Percentiles rank a stretch among this genome's conserved stretches.
These are phyloP conservation scores for Sicyos baderoa DNA, from an alignment of 306 rosid species.

Conservation along the genomic window DNA sequence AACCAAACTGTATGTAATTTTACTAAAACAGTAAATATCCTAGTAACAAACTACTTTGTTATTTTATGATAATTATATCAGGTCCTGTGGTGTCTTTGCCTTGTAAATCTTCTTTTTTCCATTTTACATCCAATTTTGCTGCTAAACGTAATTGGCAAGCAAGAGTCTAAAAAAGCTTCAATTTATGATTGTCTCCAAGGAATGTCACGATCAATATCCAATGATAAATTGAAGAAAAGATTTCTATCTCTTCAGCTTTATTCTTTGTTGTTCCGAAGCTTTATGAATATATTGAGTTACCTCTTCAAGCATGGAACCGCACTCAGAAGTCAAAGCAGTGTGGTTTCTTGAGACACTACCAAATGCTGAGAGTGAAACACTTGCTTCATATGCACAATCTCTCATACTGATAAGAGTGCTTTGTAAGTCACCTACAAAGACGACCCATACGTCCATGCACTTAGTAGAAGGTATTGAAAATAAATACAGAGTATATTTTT, in stretches of 20 bases:
- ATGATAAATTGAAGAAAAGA: not conserved
- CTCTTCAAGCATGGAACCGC: conserved; percentile 98
- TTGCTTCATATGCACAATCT: conserved; percentile 70
- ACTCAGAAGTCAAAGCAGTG: conserved; percentile 90
- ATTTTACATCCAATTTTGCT: not conserved
- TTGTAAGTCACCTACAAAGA: conserved; percentile 61
- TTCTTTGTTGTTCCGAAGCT: not conserved
- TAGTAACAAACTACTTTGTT: not conserved
- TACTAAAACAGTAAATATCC: not conserved
- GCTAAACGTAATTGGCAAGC: not conserved
- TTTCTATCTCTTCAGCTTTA: not conserved
- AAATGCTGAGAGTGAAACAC: conserved; percentile 64
- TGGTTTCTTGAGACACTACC: conserved; percentile 60
- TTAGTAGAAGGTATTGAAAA: conserved; percentile 19
- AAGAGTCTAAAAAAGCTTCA: not conserved
- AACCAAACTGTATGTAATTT: not conserved
- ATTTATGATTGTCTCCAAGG: not conserved
- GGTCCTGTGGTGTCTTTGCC: not conserved
- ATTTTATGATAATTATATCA: not conserved
- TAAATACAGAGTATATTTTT: not conserved
- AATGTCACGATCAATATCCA: not conserved
- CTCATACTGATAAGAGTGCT: conserved; percentile 75
- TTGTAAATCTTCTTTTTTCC: not conserved
- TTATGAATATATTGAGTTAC: conserved; percentile 26
- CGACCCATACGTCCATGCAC: conserved; percentile 13